These are phyloP conservation scores for Nemania serpens DNA, from an alignment of 2,329 filamentous ascomycete genomes.

Conservation along the genomic window DNA sequence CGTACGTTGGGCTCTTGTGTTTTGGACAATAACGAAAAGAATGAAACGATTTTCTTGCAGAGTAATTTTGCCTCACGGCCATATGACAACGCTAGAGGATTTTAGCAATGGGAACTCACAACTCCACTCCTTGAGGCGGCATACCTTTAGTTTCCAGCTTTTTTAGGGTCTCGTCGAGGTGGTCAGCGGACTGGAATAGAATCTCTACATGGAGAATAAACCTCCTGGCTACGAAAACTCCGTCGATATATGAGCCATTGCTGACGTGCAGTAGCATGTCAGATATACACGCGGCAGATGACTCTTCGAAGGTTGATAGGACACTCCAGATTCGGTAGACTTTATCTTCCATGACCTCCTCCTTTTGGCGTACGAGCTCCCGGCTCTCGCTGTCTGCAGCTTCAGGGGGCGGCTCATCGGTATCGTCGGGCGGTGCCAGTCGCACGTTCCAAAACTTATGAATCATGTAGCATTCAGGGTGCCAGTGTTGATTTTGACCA, in stretches of 20 bases:
- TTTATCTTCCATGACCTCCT: conserved; percentile 96
- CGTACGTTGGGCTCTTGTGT: conserved; percentile 89
- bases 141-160: conserved; percentile 75
- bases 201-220: conserved; percentile 97
- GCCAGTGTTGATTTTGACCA: conserved; percentile 98
- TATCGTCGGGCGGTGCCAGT: conserved; percentile 66
- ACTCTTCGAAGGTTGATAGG: conserved; percentile 94
- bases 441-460: conserved; percentile 99
- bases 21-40: conserved; percentile 93
- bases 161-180: conserved; percentile 75
- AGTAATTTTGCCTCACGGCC: conserved; percentile 95
- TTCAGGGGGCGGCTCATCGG: conserved; percentile 49
- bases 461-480: conserved; percentile 99
- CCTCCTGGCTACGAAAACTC: conserved; percentile 89
- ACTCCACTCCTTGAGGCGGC: conserved; percentile 32
- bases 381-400: conserved; percentile 65
- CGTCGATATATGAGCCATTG: conserved; percentile 95
- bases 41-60: conserved; percentile 99
- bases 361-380: conserved; percentile 77
- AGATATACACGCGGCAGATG: conserved; percentile 95
- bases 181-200: conserved; percentile 85
- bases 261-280: conserved; percentile 99
- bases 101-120: conserved; percentile 30
- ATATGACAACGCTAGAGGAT: conserved; percentile 75
- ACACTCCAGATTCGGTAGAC: conserved; percentile 99